phyloP scores from a whole-genome alignment of 2,329 filamentous ascomycete species.

The Aspergillus viridinutans region DNA sequence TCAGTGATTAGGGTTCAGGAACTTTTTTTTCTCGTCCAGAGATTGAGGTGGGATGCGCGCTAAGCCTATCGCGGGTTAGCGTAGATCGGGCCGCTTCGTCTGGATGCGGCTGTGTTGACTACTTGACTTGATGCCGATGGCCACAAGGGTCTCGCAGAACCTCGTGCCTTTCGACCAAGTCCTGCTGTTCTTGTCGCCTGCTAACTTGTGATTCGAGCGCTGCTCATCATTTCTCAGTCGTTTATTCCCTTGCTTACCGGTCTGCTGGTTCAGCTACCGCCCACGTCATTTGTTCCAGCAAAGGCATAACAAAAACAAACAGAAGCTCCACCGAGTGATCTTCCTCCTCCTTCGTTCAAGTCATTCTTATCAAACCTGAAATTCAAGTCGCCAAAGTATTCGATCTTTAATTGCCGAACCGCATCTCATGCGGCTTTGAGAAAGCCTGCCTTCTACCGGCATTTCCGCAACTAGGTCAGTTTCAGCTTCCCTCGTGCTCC shows the following conservation, averaged over 20 bases:
- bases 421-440: constrained; percentile 17
- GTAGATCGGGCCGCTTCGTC: constrained; percentile 21
- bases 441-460: constrained; percentile 8
- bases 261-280: constrained; percentile 4
- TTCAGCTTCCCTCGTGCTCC: constrained; percentile 4
- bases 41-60: constrained; percentile 18
- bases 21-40: constrained; percentile 29
- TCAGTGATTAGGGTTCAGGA: constrained; percentile 14
- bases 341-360: not conserved
- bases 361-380: not conserved
- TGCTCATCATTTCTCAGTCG: not conserved
- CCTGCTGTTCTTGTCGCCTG: not conserved
- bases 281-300: constrained; percentile 7
- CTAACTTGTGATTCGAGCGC: not conserved
- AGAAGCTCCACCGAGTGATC: not conserved
- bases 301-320: constrained; percentile 10
- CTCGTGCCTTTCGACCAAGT: not conserved
- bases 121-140: too few species aligned
- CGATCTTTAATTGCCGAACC: not conserved
- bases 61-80: constrained; percentile 34
- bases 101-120: constrained; percentile 14
- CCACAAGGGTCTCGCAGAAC: constrained; percentile 1
- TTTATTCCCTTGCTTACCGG: constrained; percentile 1
- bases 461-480: constrained; percentile 18
- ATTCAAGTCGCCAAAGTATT: not conserved